Evolutionary conservation across 306 rosid genomes (phyloP), one percentile per base, ranked within the genome.

Genomic region (Sicyos baderoa): DNA sequence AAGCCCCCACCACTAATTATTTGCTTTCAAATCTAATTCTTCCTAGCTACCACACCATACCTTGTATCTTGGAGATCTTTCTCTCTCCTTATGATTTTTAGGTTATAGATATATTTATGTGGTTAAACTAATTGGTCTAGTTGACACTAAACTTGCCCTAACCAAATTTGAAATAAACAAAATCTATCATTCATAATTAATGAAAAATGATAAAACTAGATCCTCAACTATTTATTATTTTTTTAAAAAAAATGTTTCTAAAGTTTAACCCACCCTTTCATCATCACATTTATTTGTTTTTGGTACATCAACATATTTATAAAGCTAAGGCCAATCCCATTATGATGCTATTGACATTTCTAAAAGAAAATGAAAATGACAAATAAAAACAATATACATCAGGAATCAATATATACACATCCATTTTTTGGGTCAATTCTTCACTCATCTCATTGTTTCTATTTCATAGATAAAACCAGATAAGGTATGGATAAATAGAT

Each of bases 1-100:
- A 25, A 25, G 40, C 44, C 64, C 64, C 64, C 63, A 57, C 63
- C 63, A 57, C 63, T 23, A 76, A 76, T 80, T 37, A 16, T 47
- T 10, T 48, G 27, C 16, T 52, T 42, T 21, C 70, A 63, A 63
- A 65, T 44, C n/a, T 11, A 65, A 44, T 22, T 47, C 71, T 47
- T 47, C 44, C 22, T 22, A 19, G 14, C 55, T 48, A 1, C 68
- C 44, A 21, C 23, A 3, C 68, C 56, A 21, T 18, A 63, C 67
- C 69, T 63, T 63, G 16, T 40, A 44, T 45, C 51, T 19, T 10
- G 4, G 4, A 37, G 40, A 35, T 35, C 40, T 35, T 6, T 35
- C 40, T 35, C 40, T 35, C 40, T 35, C 40, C 29, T 25, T 3
- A 1, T 25, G 3, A 25, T 25, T 25, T 25, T 3, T 25, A 25